These are phyloP conservation scores for Moesziomyces aphidis DNA, from an alignment of 1,284 basidiomycete genomes.

Conservation along the genomic window DNA sequence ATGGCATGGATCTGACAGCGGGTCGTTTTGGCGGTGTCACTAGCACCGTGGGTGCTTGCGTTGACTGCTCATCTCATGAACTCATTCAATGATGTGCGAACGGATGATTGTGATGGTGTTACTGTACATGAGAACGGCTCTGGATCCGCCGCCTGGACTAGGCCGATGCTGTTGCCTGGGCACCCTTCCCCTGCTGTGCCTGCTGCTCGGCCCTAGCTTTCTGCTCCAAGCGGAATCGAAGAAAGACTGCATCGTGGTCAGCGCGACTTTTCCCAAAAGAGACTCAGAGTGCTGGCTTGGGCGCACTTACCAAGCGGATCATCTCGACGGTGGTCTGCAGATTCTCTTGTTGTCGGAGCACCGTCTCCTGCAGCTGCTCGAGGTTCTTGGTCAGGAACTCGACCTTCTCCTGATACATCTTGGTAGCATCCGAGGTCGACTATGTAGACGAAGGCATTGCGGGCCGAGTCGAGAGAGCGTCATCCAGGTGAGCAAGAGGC, in stretches of 20 bases:
- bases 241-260: too few species aligned
- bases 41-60: too few species aligned
- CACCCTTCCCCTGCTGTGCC: conserved; percentile 14
- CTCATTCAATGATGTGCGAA: too few species aligned
- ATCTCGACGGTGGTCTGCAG: conserved; percentile 63
- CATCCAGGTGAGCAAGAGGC: not conserved
- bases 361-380: conserved; percentile 64
- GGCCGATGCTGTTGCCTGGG: conserved; percentile 17
- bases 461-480: not conserved
- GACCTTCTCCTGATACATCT: conserved; percentile 61
- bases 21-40: too few species aligned
- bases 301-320: conserved; percentile 58
- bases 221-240: not conserved
- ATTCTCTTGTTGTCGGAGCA: conserved; percentile 65
- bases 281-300: too few species aligned
- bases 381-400: conserved; percentile 62
- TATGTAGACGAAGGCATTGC: conserved; percentile 1
- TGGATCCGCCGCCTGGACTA: not conserved
- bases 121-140: not conserved
- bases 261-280: too few species aligned
- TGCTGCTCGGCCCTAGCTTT: conserved; percentile 46
- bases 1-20: too few species aligned
- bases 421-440: conserved; percentile 57
- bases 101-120: not conserved
- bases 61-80: too few species aligned